phyloP scores from a whole-genome alignment of 495 filamentous ascomycete genomes.

The Sordaria brevicollis region DNA sequence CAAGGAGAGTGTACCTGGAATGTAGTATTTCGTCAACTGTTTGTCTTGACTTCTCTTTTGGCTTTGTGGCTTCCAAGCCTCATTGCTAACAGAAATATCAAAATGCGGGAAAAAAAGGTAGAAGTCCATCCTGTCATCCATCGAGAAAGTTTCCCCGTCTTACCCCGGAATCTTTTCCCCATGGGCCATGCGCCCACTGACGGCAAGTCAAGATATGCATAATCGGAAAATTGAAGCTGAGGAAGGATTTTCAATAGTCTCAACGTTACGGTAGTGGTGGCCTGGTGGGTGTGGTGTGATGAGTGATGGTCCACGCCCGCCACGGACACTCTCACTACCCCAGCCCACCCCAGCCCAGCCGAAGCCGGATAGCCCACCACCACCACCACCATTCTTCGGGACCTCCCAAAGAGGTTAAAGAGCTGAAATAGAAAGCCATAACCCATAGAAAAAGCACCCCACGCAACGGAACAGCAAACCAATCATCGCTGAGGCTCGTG shows the following conservation, averaged over 20 bases:
- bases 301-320: too few species aligned
- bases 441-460: background rate
- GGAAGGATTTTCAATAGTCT: background rate
- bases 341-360: background rate
- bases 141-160: background rate
- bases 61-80: background rate
- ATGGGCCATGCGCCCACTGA: background rate
- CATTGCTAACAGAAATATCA: background rate
- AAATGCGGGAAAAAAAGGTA: background rate
- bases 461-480: background rate
- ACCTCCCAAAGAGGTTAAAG: background rate
- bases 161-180: background rate
- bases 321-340: too few species aligned
- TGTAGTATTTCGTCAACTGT: background rate
- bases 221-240: background rate
- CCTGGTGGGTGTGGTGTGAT: background rate
- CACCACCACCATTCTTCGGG: too few species aligned
- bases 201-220: background rate
- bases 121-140: background rate
- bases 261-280: background rate
- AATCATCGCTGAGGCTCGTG: background rate
- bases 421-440: background rate
- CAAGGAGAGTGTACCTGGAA: background rate
- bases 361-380: too few species aligned
- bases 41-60: background rate